phyloP scores from a whole-genome alignment of 441 rosid genomes.

The Flueggea neowawraea region DNA sequence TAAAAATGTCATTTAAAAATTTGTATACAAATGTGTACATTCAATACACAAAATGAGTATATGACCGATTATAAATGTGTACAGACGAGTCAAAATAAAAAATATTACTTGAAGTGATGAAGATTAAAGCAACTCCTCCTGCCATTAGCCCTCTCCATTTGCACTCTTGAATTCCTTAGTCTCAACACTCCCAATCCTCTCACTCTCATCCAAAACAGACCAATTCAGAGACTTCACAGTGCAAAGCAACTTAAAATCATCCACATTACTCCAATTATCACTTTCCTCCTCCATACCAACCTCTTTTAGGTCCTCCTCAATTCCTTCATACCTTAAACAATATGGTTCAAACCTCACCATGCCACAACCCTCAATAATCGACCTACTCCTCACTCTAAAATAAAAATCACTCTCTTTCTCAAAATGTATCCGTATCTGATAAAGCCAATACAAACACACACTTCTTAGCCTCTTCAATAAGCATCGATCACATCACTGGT shows the following conservation, averaged over 20 bases:
- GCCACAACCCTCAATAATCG: constrained; percentile 70
- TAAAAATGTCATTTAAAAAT: too few relatives aligned
- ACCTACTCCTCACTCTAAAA: constrained; percentile 79
- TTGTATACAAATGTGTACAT: too few relatives aligned
- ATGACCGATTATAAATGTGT: too few relatives aligned
- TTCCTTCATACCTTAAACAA: constrained; percentile 63
- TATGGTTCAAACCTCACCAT: constrained; percentile 68
- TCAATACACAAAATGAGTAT: too few relatives aligned
- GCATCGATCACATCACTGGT: constrained; percentile 70
- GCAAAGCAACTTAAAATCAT: constrained; percentile 89
- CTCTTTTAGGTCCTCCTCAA: constrained; percentile 52
- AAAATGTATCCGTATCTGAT: constrained; percentile 81
- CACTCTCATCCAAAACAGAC: constrained; percentile 58
- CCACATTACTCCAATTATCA: constrained; percentile 70
- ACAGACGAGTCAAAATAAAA: too few relatives aligned
- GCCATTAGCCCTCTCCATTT: not conserved
- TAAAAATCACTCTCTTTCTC: constrained; percentile 64
- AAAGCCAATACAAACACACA: constrained; percentile 70
- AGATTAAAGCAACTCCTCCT: too few relatives aligned
- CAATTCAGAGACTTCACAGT: constrained; percentile 86
- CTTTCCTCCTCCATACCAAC: constrained; percentile 70
- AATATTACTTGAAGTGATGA: too few relatives aligned
- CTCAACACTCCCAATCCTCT: constrained; percentile 39
- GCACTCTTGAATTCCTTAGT: constrained; percentile 20
- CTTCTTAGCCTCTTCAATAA: constrained; percentile 72